phyloP scores from a whole-genome alignment of 345 rosid genomes.

The Lepidium africanum region DNA sequence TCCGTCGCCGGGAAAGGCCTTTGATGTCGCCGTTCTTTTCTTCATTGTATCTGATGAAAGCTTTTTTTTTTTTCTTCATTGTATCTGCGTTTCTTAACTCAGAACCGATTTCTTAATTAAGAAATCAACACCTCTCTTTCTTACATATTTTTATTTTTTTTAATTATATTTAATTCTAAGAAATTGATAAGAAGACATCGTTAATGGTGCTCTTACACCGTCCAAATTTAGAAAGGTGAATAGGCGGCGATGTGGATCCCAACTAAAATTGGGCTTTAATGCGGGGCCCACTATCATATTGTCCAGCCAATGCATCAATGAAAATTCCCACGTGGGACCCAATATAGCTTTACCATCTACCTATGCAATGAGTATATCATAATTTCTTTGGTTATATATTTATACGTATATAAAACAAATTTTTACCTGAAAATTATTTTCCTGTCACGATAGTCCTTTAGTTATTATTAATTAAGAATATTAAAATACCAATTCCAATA shows the following conservation, averaged over 20 bases:
- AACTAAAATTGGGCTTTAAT: constrained; percentile 10
- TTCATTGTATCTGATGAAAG: too few species aligned
- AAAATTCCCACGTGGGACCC: constrained; percentile 15
- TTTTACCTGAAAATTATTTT: neutral
- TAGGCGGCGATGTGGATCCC: constrained; percentile 28
- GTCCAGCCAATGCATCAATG: constrained; percentile 17
- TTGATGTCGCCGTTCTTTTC: too few species aligned
- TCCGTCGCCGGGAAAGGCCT: too few species aligned
- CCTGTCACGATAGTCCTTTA: too few species aligned
- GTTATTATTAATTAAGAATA: neutral
- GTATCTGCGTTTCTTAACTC: too few species aligned
- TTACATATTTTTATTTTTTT: too few species aligned
- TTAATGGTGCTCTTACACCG: too few species aligned
- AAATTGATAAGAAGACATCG: too few species aligned
- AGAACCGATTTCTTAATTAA: too few species aligned
- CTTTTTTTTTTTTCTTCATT: too few species aligned
- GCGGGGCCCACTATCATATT: constrained; percentile 16
- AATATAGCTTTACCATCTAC: neutral
- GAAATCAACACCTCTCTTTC: too few species aligned
- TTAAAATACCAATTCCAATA: neutral
- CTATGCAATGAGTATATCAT: constrained; percentile 20
- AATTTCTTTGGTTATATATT: neutral
- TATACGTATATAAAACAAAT: neutral
- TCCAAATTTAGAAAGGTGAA: constrained; percentile 9
- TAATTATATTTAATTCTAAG: too few species aligned